Base-by-base conservation (phyloP, 352 stramenopile genomes). In the Phytophthora constricta region DNA sequence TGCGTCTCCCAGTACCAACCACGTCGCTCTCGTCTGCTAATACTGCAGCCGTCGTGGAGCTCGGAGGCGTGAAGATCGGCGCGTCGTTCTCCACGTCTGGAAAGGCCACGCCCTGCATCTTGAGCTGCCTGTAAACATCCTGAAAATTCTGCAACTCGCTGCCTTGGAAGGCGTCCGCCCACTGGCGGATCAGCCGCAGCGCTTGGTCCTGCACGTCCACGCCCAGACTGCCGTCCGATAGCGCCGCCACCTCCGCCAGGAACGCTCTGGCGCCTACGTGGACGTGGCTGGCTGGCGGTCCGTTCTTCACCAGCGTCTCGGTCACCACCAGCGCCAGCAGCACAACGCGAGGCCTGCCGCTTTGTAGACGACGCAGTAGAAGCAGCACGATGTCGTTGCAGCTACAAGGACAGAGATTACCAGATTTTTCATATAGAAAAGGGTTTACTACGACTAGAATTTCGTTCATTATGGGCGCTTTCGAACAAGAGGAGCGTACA, bases 251-350 rank as follows among this genome's bases (percentile, higher is more conserved):
- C 37, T 91, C 80, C 28, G 82, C 76, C 37, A 96, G 65, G 59
- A 95, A 96, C 13, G 62, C n/a, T 28, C 83, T 76, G 20, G 75
- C 79, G 3, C 59, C 84, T n/a, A 94, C 65, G 58, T 82, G 80
- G 28, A 68, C 53, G 58, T 93, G 82, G 14, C 94, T 67, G 3
- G 69, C 59, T 20, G 58, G 45, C n/a, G 84, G 78, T 7, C 86
- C 86, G 59, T 96, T 96, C 68, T 93, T 94, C 42, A 96, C 84
- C 27, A 93, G 33, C 16, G 85, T 90, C 53, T 94, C 88, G 0
- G 76, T 82, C 33, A 93, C 58, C 46, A 93, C 62, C 10, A 96
- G 68, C 61, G 88, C 67, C 45, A 87, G 66, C 2, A 91, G 72
- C 48, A 79, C 65, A 20, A 65, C 60, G 26, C 84, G 82, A 1